Evolutionary conservation across 2,329 filamentous ascomycete species (phyloP).

Genomic region (Neospermospora avenae): DNA sequence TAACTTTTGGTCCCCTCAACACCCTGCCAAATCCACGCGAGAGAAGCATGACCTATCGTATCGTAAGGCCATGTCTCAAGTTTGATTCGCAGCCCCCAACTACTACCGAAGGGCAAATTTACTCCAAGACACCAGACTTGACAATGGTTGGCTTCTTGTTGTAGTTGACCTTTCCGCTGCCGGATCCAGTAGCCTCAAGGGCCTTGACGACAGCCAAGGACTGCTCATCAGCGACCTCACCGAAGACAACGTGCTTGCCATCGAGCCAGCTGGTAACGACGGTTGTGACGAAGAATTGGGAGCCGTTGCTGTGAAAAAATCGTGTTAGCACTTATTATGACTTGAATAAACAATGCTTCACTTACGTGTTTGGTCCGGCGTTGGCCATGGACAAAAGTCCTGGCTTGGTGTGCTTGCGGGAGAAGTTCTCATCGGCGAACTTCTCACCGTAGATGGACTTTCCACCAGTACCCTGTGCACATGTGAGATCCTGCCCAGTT

Average conservation of each 20-base stretch:
- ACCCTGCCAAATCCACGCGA: slow-evolving; percentile 15
- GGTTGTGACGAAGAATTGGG: slow-evolving; percentile 97
- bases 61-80: slow-evolving; percentile 7
- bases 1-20: slow-evolving; percentile 25
- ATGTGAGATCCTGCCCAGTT: slow-evolving; percentile 55
- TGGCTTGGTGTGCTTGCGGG: slow-evolving; percentile 66
- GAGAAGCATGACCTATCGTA: slow-evolving; percentile 5
- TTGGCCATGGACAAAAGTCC: slow-evolving; percentile 94
- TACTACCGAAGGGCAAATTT: slow-evolving; percentile 31
- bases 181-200: slow-evolving; percentile 57
- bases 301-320: slow-evolving; percentile 77
- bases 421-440: slow-evolving; percentile 93
- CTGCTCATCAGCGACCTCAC: slow-evolving; percentile 54
- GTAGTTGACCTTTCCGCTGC: slow-evolving; percentile 54
- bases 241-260: slow-evolving; percentile 83
- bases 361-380: slow-evolving; percentile 87
- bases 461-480: slow-evolving; percentile 70
- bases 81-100: slow-evolving; percentile 9
- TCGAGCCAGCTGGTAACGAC: slow-evolving; percentile 84
- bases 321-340: slow-evolving; percentile 48
- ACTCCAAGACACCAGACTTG: slow-evolving; percentile 46
- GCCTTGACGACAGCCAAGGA: slow-evolving; percentile 54
- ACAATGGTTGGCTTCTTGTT: slow-evolving; percentile 57
- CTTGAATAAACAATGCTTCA: slow-evolving; percentile 56
- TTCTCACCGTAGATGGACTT: slow-evolving; percentile 95